Base-by-base conservation (phyloP, 2,329 filamentous ascomycete genomes). In the Diplocarpon mali region DNA sequence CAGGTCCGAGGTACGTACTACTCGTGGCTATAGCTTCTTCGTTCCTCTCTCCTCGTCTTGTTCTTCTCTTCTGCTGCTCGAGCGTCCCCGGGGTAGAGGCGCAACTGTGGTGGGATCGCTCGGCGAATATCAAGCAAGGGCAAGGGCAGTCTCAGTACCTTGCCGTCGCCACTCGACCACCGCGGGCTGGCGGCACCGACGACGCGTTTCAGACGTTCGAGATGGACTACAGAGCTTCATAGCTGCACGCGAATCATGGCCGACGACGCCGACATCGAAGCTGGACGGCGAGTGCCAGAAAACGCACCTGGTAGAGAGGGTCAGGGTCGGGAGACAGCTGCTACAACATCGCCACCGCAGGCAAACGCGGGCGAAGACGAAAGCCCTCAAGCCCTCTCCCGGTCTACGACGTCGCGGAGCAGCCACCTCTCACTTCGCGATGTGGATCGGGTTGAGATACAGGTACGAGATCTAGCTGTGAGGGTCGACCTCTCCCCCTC, bases 401-500 rank as follows among this genome's bases (percentile, higher is more conserved):
- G 38, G 6, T 15, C 49, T 27, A 46, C 50, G 13, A 53, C 48
- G 20, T 30, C 54, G 8, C 50, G 55, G 5, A 59, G 50, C 44
- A 57, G 55, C 32, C 51, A 57, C 2, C 44, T 62, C n/a, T 62
- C 60, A 2, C 53, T 62, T 12, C 60, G 59, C 10, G 73, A 73
- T 60, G 75, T 80, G n/a, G 66, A 73, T 17, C 65, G 72, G 1
- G 73, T 78, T 6, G 61, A 70, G 34, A 68, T 79, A 15, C 67
- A 68, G 42, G 69, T 79, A 17, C 70, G 73, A 34, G 63, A 70
- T 51, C 65, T 80, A 3, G 65, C 67, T 1, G 72, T 81, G 7
- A 70, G 67, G 1, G 74, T 81, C 14, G 71, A 81, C 47, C 72
- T 75, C 2, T 71, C 75, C 1, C 75, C 76, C 3, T 72, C 71